These are phyloP conservation scores for Pichia californica DNA, from an alignment of 805 yeast species.

Conservation along the genomic window DNA sequence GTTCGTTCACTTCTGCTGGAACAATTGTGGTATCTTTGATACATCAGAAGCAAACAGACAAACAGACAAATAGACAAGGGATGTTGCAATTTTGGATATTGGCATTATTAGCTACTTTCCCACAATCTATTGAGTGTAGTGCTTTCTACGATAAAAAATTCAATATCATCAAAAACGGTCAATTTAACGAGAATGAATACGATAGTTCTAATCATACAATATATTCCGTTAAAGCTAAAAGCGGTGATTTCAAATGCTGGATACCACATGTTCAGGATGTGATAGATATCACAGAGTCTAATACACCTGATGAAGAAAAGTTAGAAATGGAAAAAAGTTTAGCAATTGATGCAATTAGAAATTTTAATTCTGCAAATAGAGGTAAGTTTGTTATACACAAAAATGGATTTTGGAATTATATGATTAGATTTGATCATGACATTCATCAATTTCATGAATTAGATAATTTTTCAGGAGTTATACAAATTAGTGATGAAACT, in stretches of 20 bases:
- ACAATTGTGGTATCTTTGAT: no score
- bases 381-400: conserved; percentile 3
- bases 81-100: no score
- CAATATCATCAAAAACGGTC: neutral
- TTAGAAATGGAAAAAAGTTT: conserved; percentile 14
- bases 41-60: no score
- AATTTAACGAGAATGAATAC: neutral
- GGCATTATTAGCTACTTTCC: neutral
- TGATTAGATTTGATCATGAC: conserved; percentile 9
- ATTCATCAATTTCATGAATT: conserved; percentile 13
- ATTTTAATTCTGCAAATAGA: conserved; percentile 8
- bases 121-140: neutral
- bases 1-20: no score
- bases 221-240: neutral
- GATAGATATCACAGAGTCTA: no score
- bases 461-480: neutral
- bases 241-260: neutral
- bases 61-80: no score
- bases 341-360: conserved; percentile 16
- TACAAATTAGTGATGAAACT: neutral
- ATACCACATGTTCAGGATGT: conserved; percentile 1
- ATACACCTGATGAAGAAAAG: neutral
- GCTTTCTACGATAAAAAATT: neutral
- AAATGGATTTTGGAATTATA: conserved; percentile 17
- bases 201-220: neutral